Evolutionary conservation across 2,329 filamentous ascomycete genomes (phyloP).

Genomic region (Thyridium curvatum): DNA sequence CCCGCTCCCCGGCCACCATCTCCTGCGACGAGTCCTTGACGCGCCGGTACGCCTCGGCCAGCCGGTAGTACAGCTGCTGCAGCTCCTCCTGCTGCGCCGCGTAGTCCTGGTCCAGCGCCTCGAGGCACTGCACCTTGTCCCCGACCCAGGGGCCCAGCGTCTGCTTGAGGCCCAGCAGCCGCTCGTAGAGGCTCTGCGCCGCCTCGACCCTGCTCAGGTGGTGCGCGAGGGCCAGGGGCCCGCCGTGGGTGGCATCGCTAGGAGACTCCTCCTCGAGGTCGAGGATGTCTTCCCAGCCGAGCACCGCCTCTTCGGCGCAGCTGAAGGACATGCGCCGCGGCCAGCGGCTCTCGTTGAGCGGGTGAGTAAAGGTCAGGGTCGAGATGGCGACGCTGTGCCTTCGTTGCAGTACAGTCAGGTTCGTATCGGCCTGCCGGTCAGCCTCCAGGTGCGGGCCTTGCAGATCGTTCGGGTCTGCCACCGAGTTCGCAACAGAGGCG

Average conservation of each 20-base stretch:
- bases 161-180: slow-evolving; percentile 44
- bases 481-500: slow-evolving; percentile 52
- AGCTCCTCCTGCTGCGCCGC: slow-evolving; percentile 59
- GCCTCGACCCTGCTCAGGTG: slow-evolving; percentile 40
- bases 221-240: slow-evolving; percentile 17
- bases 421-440: slow-evolving; percentile 31
- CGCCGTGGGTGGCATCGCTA: slow-evolving; percentile 13
- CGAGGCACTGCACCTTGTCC: slow-evolving; percentile 48
- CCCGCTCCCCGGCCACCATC: slow-evolving; percentile 62
- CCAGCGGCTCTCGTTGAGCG: slow-evolving; percentile 54
- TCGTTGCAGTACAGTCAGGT: slow-evolving; percentile 48
- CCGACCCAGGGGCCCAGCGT: slow-evolving; percentile 56
- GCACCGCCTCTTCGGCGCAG: slow-evolving; percentile 66
- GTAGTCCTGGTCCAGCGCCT: slow-evolving; percentile 55
- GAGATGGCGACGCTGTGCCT: slow-evolving; percentile 50
- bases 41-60: slow-evolving; percentile 62
- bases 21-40: slow-evolving; percentile 63
- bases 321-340: slow-evolving; percentile 70
- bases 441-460: slow-evolving; percentile 45
- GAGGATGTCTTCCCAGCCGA: slow-evolving; percentile 56
- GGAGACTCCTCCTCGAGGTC: slow-evolving; percentile 26
- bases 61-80: slow-evolving; percentile 60
- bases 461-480: slow-evolving; percentile 53
- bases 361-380: slow-evolving; percentile 18
- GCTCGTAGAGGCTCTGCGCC: slow-evolving; percentile 47